Evolutionary conservation across 2,329 filamentous ascomycete genomes (phyloP).

Genomic region (Fusarium graminum): DNA sequence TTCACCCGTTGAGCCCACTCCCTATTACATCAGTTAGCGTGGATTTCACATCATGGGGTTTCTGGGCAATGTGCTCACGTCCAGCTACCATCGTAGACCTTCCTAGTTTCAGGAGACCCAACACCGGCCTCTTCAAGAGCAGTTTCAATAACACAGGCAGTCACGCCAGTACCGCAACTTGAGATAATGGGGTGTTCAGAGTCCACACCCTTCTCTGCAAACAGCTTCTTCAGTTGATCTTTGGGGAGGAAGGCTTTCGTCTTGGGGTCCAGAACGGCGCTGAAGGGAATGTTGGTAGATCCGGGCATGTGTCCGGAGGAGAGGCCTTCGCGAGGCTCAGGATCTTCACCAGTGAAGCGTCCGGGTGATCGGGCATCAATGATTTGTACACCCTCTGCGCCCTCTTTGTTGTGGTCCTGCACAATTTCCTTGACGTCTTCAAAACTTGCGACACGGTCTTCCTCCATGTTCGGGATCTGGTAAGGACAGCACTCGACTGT

Average conservation of each 20-base stretch:
- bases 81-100: conserved; percentile 97
- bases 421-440: conserved; percentile 86
- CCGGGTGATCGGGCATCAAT: conserved; percentile 86
- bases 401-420: conserved; percentile 82
- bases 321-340: conserved; percentile 87
- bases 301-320: conserved; percentile 93
- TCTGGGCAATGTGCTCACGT: conserved; percentile 74
- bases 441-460: conserved; percentile 79
- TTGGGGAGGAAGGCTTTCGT: conserved; percentile 83
- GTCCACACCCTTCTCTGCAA: conserved; percentile 84
- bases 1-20: conserved; percentile 77
- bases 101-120: conserved; percentile 74
- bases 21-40: conserved; percentile 57
- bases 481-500: conserved; percentile 75
- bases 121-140: conserved; percentile 84
- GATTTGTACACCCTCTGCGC: conserved; percentile 85
- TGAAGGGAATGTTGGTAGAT: conserved; percentile 85
- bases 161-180: conserved; percentile 94
- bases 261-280: conserved; percentile 81
- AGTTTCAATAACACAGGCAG: conserved; percentile 89
- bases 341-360: conserved; percentile 84
- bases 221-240: conserved; percentile 79
- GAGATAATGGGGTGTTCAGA: conserved; percentile 84
- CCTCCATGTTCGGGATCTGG: conserved; percentile 71
- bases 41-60: conserved; percentile 1